Percentiles rank a stretch among this genome's conserved stretches.
phyloP scores from a whole-genome alignment of 2,329 filamentous ascomycete genomes.

The Talaromyces albobiverticillius region DNA sequence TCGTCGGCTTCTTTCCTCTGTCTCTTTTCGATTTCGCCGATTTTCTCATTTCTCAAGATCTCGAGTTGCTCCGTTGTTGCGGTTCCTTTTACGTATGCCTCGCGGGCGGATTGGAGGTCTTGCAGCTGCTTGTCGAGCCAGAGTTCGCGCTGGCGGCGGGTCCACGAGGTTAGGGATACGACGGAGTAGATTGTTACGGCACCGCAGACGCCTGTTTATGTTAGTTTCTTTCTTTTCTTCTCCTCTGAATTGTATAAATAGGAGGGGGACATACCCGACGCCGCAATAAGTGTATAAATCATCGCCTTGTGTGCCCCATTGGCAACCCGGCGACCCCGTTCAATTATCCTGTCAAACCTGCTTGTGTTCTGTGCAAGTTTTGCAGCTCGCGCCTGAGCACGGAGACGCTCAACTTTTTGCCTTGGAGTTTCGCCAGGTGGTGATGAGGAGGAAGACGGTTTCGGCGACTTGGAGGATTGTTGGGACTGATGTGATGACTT shows the following conservation, averaged over 20 bases:
- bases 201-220: constrained; percentile 53
- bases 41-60: constrained; percentile 44
- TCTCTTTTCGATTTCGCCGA: constrained; percentile 40
- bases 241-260: too few species aligned
- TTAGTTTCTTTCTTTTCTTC: not conserved
- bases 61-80: constrained; percentile 42
- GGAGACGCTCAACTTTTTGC: constrained; percentile 66
- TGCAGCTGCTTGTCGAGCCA: constrained; percentile 54
- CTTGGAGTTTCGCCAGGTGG: constrained; percentile 57
- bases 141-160: constrained; percentile 61
- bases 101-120: constrained; percentile 40
- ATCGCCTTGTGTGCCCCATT: constrained; percentile 61
- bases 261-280: constrained; percentile 51
- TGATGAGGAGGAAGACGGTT: constrained; percentile 22
- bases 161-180: constrained; percentile 65
- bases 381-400: constrained; percentile 66
- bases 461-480: constrained; percentile 12
- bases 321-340: constrained; percentile 54
- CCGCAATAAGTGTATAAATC: constrained; percentile 58
- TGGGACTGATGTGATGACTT: not conserved
- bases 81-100: constrained; percentile 39
- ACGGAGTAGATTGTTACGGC: constrained; percentile 63
- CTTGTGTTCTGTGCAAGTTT: constrained; percentile 59
- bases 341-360: constrained; percentile 53
- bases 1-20: constrained; percentile 39